These are phyloP conservation scores for Iris pallida DNA, from an alignment of 116 monocot genomes.

Conservation along the genomic window DNA sequence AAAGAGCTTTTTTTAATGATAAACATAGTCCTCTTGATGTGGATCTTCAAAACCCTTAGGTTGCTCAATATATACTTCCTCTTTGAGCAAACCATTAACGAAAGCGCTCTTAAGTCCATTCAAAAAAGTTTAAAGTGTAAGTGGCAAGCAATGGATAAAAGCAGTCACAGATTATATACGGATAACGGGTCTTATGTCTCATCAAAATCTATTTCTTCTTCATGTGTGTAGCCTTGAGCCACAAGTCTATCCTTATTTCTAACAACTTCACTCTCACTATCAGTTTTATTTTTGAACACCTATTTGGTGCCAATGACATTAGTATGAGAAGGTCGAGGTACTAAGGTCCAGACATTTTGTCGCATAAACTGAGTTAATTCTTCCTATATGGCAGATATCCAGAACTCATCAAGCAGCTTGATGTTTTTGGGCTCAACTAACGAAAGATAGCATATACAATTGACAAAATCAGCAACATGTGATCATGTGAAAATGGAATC, in stretches of 20 bases:
- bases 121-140: background rate
- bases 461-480: too few species aligned
- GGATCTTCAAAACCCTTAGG: background rate
- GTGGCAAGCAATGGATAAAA: background rate
- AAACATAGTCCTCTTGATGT: background rate
- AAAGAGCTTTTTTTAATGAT: background rate
- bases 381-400: too few species aligned
- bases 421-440: background rate
- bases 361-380: background rate
- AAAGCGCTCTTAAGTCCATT: background rate
- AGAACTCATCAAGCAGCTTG: background rate
- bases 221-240: background rate
- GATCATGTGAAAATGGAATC: too few species aligned
- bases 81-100: background rate
- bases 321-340: background rate
- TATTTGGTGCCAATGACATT: background rate
- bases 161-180: background rate
- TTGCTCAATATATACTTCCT: background rate
- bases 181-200: background rate
- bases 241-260: background rate
- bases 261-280: background rate
- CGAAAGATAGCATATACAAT: background rate
- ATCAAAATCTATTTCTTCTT: constrained; percentile 1
- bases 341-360: background rate
- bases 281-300: background rate